Percentiles rank a stretch among this genome's conserved stretches.
Conservation (phyloP, 2,329 filamentous ascomycete species). For the Trichocomaceae sp. region DNA sequence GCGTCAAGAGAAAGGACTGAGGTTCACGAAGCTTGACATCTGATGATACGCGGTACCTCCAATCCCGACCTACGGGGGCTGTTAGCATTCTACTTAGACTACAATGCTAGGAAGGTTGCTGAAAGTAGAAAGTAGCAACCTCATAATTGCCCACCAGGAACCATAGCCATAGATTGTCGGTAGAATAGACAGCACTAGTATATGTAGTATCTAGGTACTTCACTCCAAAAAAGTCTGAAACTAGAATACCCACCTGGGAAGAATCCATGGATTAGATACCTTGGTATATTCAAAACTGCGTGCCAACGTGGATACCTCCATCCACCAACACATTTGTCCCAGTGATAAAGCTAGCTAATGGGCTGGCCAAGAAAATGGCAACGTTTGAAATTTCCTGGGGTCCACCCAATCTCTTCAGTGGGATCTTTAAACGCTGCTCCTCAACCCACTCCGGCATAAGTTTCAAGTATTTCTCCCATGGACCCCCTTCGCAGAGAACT, state of each 20-base stretch:
- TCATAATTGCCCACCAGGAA: no score
- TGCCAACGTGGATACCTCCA: conserved; percentile 17
- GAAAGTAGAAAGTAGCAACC: no score
- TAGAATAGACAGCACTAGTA: no score
- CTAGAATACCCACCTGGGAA: no score
- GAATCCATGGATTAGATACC: neutral
- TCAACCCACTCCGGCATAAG: conserved; percentile 17
- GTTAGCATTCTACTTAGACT: no score
- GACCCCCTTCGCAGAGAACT: conserved; percentile 16
- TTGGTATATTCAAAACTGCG: conserved; percentile 11
- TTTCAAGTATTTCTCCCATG: conserved; percentile 15
- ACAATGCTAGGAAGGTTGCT: no score
- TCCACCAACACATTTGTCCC: conserved; percentile 17
- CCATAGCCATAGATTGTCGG: no score
- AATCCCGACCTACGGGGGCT: no score
- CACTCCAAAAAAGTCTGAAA: no score
- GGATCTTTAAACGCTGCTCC: conserved; percentile 16
- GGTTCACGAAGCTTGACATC: no score
- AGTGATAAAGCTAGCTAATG: conserved; percentile 12
- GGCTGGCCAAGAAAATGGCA: conserved; percentile 22
- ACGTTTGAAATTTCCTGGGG: conserved; percentile 20
- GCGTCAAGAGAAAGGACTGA: neutral
- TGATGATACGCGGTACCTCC: no score
- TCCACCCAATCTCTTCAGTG: conserved; percentile 16
- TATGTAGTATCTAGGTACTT: no score